Base-by-base conservation (phyloP, 768 basidiomycete species). In the Pisolithus microcarpus region DNA sequence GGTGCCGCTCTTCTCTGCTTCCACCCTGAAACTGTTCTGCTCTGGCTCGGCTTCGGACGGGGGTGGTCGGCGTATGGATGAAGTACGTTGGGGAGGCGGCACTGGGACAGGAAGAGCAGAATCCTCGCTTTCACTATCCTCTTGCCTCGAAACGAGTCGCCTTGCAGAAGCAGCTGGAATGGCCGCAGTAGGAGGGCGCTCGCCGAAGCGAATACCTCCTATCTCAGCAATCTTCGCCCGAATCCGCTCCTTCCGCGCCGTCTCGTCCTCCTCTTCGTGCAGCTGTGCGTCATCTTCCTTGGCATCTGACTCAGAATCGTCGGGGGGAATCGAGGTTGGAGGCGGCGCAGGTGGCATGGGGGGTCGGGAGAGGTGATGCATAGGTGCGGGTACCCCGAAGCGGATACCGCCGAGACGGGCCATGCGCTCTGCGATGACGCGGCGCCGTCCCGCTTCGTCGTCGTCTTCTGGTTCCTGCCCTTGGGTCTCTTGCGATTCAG, bases 391-490 rank as follows among this genome's bases (percentile, higher is more conserved):
- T 40, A 77, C 81, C 1, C 90, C 90, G 56, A 93, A 86, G 54
- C 78, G 80, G 62, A 95, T 84, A 3, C 88, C 90, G 15, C 93
- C 91, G 0, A 96, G 73, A 60, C 83, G 90, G 1, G 92, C 92
- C 92, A 96, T 94, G n/a, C 93, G 78, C 52, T 95, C 91, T 1
- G 92, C 91, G 36, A 96, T 88, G 1, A 87, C 87, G 30, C 75
- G 75, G 21, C 83, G 77, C 44, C 84, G 75, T 2, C 66, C 68
- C 21, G 79, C 75, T 50, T 78, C 79, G 1, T 71, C 71, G 46
- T 78, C 75, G 52, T 73, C 19, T 40, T 31, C 52, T n/a, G 26
- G 53, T 13, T 61, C 63, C 9, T 50, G 30, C 24, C 9, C 11
- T 43, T 8, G 31, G 7, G 37, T 21, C 16, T 39, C 37, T 42